Percentiles rank a stretch among this genome's conserved stretches.
These are phyloP conservation scores for Lepiota subincarnata DNA, from an alignment of 768 basidiomycete genomes.

Conservation along the genomic window DNA sequence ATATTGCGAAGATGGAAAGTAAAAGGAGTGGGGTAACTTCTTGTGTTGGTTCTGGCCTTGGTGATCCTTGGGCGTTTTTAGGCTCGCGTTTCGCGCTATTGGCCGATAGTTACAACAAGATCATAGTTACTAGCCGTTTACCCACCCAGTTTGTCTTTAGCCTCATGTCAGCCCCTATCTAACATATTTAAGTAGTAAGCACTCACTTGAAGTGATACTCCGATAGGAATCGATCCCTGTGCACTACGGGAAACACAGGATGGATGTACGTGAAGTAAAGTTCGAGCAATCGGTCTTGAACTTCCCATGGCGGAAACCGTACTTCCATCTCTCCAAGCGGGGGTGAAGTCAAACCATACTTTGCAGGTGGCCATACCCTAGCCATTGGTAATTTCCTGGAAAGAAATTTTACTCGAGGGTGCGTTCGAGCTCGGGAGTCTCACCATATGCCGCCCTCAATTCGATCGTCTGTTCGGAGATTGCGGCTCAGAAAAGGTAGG, in stretches of 20 bases:
- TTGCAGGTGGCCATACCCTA: constrained; percentile 65
- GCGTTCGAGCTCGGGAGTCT: constrained; percentile 15
- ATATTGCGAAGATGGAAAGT: constrained; percentile 76
- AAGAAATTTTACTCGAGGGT: not conserved
- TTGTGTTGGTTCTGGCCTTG: constrained; percentile 54
- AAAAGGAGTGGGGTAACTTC: constrained; percentile 66
- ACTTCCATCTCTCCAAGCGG: constrained; percentile 44
- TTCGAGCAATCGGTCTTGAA: constrained; percentile 66
- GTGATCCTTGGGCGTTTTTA: constrained; percentile 28
- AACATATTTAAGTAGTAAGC: not conserved
- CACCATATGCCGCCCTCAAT: constrained; percentile 69
- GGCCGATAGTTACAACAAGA: not conserved
- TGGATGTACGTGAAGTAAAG: constrained; percentile 84
- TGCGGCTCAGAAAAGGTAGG: constrained; percentile 66
- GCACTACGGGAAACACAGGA: constrained; percentile 78
- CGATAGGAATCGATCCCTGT: constrained; percentile 63
- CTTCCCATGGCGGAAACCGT: constrained; percentile 53
- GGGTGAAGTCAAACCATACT: constrained; percentile 31
- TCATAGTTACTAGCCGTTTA: not conserved
- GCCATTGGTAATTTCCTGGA: constrained; percentile 70
- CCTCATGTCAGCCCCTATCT: not conserved
- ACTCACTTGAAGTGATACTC: constrained; percentile 54
- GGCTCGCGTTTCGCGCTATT: constrained; percentile 14
- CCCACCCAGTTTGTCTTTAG: constrained; percentile 6
- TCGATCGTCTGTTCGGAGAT: constrained; percentile 61